phyloP scores from a whole-genome alignment of 2,329 filamentous ascomycete genomes.

The Penicillium sp. region DNA sequence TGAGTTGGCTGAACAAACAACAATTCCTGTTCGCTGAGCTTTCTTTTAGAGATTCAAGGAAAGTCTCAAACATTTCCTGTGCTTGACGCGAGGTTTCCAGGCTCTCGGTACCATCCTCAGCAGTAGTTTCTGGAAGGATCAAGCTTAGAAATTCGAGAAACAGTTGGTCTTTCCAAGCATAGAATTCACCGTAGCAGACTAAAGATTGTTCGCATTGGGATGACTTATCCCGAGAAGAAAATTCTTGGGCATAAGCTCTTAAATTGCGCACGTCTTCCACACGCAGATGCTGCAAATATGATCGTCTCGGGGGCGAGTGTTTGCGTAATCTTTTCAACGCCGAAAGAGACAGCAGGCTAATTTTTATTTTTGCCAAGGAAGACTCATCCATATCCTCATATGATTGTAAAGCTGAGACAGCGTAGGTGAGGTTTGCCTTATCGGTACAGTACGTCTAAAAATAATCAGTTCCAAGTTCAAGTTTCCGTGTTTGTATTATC shows the following conservation, averaged over 20 bases:
- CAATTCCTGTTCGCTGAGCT: neutral
- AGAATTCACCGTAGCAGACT: neutral
- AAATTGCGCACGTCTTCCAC: neutral
- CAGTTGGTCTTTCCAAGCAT: neutral
- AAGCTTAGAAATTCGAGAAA: conserved; percentile 4
- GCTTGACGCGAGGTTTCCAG: neutral
- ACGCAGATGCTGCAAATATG: neutral
- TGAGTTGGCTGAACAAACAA: conserved; percentile 10
- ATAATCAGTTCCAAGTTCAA: conserved; percentile 15
- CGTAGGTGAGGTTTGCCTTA: conserved; percentile 22
- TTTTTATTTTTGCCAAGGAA: conserved; percentile 18
- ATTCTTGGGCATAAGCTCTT: conserved; percentile 1
- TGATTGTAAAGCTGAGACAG: conserved; percentile 20
- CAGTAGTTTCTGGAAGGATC: neutral
- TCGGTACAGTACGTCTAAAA: conserved; percentile 20
- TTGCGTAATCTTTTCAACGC: conserved; percentile 18
- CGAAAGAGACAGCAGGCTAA: conserved; percentile 23
- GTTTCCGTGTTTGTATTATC: neutral
- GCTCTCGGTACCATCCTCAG: neutral
- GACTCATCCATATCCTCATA: neutral
- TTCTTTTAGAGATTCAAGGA: conserved; percentile 18
- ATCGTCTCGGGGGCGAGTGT: neutral
- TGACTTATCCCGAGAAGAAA: neutral
- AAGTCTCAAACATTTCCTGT: conserved; percentile 17
- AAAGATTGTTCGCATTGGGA: neutral